These are phyloP conservation scores for Wickerhamiella nectarea DNA, from an alignment of 805 yeast species.

Conservation along the genomic window DNA sequence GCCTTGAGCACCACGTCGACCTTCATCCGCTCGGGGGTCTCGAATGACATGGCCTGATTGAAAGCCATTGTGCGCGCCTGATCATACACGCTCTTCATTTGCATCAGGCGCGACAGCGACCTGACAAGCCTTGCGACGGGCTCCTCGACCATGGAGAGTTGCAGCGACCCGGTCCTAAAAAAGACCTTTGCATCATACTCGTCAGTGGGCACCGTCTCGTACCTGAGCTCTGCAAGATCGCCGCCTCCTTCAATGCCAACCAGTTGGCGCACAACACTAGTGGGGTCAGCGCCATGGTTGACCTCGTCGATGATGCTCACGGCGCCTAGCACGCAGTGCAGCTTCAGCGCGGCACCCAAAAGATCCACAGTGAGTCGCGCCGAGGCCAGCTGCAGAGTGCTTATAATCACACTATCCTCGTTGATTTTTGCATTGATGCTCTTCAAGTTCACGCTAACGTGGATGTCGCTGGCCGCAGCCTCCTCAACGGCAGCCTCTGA, in stretches of 20 bases:
- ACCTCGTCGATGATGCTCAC: constrained; percentile 65
- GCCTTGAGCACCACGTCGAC: constrained; percentile 63
- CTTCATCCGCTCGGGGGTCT: constrained; percentile 46
- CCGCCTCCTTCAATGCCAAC: constrained; percentile 76
- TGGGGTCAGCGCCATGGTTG: constrained; percentile 40
- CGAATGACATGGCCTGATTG: constrained; percentile 57
- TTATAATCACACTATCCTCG: constrained; percentile 71
- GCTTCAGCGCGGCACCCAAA: constrained; percentile 64
- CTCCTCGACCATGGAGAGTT: constrained; percentile 66
- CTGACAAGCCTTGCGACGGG: constrained; percentile 55
- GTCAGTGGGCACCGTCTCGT: constrained; percentile 44
- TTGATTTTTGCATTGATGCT: constrained; percentile 63
- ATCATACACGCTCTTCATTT: constrained; percentile 84
- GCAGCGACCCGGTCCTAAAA: constrained; percentile 62
- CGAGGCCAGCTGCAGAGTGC: constrained; percentile 60
- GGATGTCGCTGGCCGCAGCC: constrained; percentile 27
- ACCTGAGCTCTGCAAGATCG: constrained; percentile 65
- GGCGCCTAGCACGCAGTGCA: constrained; percentile 63
- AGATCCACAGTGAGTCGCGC: constrained; percentile 56
- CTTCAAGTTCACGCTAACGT: constrained; percentile 52
- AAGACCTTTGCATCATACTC: constrained; percentile 44
- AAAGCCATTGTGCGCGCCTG: constrained; percentile 79
- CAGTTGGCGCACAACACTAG: constrained; percentile 47
- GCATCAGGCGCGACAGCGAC: constrained; percentile 59
- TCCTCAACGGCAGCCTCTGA: not conserved